Evolutionary conservation across 1,284 basidiomycete genomes (phyloP), one percentile per base, ranked within the genome.

Genomic region (Pascua sp.): DNA sequence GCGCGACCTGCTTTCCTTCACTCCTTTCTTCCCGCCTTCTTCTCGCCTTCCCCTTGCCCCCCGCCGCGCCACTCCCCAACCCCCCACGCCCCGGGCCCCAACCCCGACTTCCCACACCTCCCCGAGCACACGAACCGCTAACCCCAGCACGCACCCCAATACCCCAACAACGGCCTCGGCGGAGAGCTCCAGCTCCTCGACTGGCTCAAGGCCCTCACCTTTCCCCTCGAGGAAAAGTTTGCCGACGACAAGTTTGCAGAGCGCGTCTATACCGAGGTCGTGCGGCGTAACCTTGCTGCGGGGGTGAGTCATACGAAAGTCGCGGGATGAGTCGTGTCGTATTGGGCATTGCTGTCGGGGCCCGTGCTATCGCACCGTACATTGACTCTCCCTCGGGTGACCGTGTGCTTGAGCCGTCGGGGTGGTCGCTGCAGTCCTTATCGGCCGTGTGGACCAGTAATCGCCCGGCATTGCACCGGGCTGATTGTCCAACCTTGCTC

Each of bases 191-290:
- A 96, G 72, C 85, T 98, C n/a, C 82, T 98, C 13, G 89, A 91
- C 63, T 98, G 94, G 94, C 83, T 97, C 38, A 75, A 85, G 42
- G 80, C 89, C 47, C 81, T 92, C 57, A 97, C 93, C 1, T 98
- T 95, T 73, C 95, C 94, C 0, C 85, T 85, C 69, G 95, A 98
- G 75, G 79, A 83, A n/a, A 85, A 83, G 59, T 97, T 91, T 71
- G 66, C 78, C n/a, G 86, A 95, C 68, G 60, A 81, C 1, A 73
- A 80, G 1, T 92, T 91, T 73, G 93, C 94, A 2, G 73, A 80
- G 48, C 81, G 79, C 49, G 81, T 86, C 1, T 98, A 97, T 71
- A 74, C 80, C 17, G 81, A 82, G 12, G 89, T 92, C 36, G 89
- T 97, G 18, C 81, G 83, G 56, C 82, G 89, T 15, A 82, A 86